Percentiles rank a stretch among this genome's conserved stretches.
Evolutionary conservation across 2,329 filamentous ascomycete genomes (phyloP).

Genomic region (Colletotrichum tamarilloi): DNA sequence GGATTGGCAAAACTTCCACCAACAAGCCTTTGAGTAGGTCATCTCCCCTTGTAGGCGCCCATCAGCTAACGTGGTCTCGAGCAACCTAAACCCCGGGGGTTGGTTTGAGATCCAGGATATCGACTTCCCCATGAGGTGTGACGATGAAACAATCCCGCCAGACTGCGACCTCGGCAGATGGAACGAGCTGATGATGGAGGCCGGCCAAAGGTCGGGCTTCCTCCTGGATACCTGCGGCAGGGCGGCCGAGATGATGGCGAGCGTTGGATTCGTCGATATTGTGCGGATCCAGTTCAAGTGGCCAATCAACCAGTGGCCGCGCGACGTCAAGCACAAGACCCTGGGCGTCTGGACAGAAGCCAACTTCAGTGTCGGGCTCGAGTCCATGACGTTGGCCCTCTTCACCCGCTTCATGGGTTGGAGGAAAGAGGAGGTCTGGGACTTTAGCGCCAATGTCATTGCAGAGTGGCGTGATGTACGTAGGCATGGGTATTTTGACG

Average conservation of each 20-base stretch:
- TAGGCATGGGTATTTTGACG: conserved; percentile 37
- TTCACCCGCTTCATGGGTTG: conserved; percentile 43
- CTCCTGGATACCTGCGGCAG: conserved; percentile 42
- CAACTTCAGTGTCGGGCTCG: conserved; percentile 39
- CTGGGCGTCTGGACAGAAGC: conserved; percentile 39
- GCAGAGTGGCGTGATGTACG: conserved; percentile 34
- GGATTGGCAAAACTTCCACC: conserved; percentile 42
- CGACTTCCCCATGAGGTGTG: conserved; percentile 44
- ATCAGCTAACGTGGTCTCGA: conserved; percentile 1
- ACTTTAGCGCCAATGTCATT: conserved; percentile 38
- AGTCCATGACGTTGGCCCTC: conserved; percentile 41
- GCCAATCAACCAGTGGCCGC: conserved; percentile 44
- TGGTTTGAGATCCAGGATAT: conserved; percentile 53
- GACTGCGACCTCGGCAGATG: conserved; percentile 41
- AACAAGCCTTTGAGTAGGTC: conserved; percentile 38
- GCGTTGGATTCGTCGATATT: conserved; percentile 41
- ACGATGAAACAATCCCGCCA: conserved; percentile 42
- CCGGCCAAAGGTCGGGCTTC: conserved; percentile 41
- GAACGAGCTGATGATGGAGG: conserved; percentile 45
- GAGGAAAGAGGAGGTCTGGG: conserved; percentile 40
- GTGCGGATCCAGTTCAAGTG: conserved; percentile 40
- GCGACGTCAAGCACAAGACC: conserved; percentile 40
- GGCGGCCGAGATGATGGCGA: conserved; percentile 42
- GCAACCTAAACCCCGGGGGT: conserved; percentile 47
- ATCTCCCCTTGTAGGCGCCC: background rate